Evolutionary conservation across 352 stramenopile species (phyloP), one percentile per base, ranked within the genome.

Genomic region (Hyaloperonospora brassicae): DNA sequence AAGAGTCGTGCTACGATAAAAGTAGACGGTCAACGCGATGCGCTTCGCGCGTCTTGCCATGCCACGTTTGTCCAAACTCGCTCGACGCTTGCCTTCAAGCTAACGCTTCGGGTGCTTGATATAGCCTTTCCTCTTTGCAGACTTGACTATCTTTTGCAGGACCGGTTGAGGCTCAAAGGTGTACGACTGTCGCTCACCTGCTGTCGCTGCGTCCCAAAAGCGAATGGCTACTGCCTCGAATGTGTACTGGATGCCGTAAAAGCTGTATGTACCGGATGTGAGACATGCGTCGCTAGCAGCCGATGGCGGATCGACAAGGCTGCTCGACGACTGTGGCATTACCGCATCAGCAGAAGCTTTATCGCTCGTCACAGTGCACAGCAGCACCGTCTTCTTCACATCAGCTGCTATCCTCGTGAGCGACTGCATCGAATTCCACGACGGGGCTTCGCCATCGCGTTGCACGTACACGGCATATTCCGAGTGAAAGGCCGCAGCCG

Each of bases 361-460:
- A 11, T 27, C 10, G n/a, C 13, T 44, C 22, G 57, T 36, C 48
- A 87, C 72, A 38, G 80, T 63, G 27, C 76, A 87, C 25, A 89
- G 17, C 17, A 89, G 45, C 24, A 89, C 72, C 0, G 76, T 88
- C 73, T 91, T 91, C 63, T 89, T 91, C 8, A 87, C 78, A 55
- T 91, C 81, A 9, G 73, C 74, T 14, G 76, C 76, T 30, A 91
- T 63, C 24, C 81, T 77, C 17, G 81, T 88, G 45, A 87, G 67
- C 27, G 73, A 72, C 52, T 91, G 81, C 14, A 89, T 57, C 12
- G 57, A 62, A 31, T 76, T 68, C 80, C 80, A 88, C 7, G 63
- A 64, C 52, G 55, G 25, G 34, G 42, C 38, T 36, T 55, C 24
- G 0, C 39, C 36, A 14, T 23, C 30, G 36, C 47, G 42, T 43